Evolutionary conservation across 345 rosid genomes (phyloP).

Genomic region (Citrus australasica): DNA sequence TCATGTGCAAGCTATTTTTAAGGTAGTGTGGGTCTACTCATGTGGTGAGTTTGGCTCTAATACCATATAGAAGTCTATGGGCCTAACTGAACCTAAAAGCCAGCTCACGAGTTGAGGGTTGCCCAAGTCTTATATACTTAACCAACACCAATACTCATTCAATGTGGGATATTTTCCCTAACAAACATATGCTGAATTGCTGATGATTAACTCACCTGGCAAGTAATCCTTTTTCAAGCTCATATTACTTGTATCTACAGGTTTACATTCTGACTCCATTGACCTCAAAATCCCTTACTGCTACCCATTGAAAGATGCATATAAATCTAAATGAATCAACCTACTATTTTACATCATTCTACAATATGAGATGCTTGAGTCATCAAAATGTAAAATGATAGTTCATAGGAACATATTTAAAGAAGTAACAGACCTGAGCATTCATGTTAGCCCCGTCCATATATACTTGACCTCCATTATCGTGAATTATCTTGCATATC

Average conservation of each 20-base stretch:
- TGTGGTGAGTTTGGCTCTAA: no score
- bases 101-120: no score
- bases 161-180: no score
- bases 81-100: no score
- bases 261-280: background rate
- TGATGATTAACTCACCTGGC: background rate
- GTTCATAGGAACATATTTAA: constrained; percentile 2
- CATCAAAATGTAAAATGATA: constrained; percentile 5
- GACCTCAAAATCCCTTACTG: background rate
- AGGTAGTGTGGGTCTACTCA: no score
- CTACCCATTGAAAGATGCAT: background rate
- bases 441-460: constrained; percentile 99
- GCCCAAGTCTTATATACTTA: no score
- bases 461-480: constrained; percentile 97
- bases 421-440: constrained; percentile 65
- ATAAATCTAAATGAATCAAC: background rate
- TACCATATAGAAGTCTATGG: no score
- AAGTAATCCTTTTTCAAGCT: background rate
- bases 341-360: background rate
- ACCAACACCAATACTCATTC: no score
- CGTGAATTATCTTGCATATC: constrained; percentile 91
- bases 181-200: background rate
- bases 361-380: background rate
- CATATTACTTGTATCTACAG: background rate
- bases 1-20: no score